phyloP scores from a whole-genome alignment of 2,329 filamentous ascomycete species.

The Aspergillus sp. region DNA sequence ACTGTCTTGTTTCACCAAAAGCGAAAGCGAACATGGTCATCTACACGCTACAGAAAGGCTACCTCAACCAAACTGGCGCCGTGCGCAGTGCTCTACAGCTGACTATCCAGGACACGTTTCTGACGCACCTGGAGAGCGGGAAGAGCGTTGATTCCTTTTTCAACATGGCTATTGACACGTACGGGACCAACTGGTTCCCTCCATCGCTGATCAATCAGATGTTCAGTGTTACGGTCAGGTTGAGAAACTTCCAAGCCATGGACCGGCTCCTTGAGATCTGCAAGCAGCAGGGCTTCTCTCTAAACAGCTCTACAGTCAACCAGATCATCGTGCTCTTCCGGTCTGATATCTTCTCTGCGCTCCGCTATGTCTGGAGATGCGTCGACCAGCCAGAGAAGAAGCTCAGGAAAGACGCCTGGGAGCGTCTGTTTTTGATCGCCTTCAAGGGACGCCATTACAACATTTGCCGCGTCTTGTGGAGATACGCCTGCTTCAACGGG shows the following conservation, averaged over 20 bases:
- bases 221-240: constrained; percentile 29
- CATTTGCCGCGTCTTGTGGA: constrained; percentile 46
- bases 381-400: constrained; percentile 16
- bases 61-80: constrained; percentile 22
- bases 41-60: constrained; percentile 31
- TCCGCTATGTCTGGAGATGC: constrained; percentile 22
- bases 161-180: constrained; percentile 32
- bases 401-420: constrained; percentile 26
- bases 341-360: constrained; percentile 20
- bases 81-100: constrained; percentile 26
- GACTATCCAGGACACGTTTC: constrained; percentile 33
- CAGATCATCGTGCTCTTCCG: constrained; percentile 27
- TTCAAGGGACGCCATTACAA: constrained; percentile 39
- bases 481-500: constrained; percentile 43
- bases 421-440: constrained; percentile 42
- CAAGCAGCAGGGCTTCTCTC: constrained; percentile 21
- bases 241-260: constrained; percentile 24
- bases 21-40: constrained; percentile 29
- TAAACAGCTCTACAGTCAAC: constrained; percentile 28
- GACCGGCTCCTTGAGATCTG: constrained; percentile 31
- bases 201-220: constrained; percentile 36
- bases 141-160: constrained; percentile 37
- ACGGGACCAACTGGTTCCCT: constrained; percentile 38
- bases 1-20: constrained; percentile 23
- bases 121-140: constrained; percentile 31